These are phyloP conservation scores for Elsinoe batatas DNA, from an alignment of 2,329 filamentous ascomycete genomes.

Conservation along the genomic window DNA sequence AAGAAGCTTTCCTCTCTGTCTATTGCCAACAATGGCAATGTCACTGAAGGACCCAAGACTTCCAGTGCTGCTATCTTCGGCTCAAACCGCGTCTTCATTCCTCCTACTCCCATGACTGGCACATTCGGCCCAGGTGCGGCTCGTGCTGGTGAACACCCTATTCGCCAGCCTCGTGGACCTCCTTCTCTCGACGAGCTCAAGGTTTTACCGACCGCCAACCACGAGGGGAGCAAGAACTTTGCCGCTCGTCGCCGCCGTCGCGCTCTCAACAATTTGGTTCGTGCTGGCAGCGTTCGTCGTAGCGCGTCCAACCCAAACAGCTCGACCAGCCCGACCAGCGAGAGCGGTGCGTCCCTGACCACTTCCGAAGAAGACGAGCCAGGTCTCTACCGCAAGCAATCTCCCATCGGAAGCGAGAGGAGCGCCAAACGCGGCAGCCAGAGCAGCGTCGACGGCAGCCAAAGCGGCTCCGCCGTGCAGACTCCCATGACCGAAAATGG, in stretches of 20 bases:
- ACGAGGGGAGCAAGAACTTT: conserved; percentile 97
- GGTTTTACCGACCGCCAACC: conserved; percentile 79
- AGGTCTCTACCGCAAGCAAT: conserved; percentile 47
- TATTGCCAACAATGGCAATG: conserved; percentile 43
- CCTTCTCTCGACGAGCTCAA: conserved; percentile 85
- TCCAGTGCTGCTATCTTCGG: conserved; percentile 44
- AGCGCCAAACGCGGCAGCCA: conserved; percentile 29
- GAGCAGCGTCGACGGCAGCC: conserved; percentile 24
- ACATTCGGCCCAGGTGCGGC: conserved; percentile 87
- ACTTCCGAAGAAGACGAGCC: conserved; percentile 63
- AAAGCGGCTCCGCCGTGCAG: conserved; percentile 47
- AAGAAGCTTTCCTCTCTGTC: conserved; percentile 66
- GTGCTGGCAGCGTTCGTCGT: conserved; percentile 78
- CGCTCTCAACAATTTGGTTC: conserved; percentile 83
- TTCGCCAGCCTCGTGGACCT: conserved; percentile 85
- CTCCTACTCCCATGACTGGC: conserved; percentile 68
- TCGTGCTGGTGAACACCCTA: conserved; percentile 86
- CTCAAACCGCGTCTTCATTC: conserved; percentile 43
- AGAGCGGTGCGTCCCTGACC: conserved; percentile 60
- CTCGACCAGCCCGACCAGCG: conserved; percentile 64
- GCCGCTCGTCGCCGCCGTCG: conserved; percentile 82
- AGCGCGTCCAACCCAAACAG: conserved; percentile 54
- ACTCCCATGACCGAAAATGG: conserved; percentile 38
- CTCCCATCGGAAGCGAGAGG: conserved; percentile 30
- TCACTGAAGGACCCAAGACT: conserved; percentile 59